Percentiles rank a stretch among this genome's conserved stretches.
phyloP scores from a whole-genome alignment of 768 basidiomycete species.

The Lactifluus piperatus region DNA sequence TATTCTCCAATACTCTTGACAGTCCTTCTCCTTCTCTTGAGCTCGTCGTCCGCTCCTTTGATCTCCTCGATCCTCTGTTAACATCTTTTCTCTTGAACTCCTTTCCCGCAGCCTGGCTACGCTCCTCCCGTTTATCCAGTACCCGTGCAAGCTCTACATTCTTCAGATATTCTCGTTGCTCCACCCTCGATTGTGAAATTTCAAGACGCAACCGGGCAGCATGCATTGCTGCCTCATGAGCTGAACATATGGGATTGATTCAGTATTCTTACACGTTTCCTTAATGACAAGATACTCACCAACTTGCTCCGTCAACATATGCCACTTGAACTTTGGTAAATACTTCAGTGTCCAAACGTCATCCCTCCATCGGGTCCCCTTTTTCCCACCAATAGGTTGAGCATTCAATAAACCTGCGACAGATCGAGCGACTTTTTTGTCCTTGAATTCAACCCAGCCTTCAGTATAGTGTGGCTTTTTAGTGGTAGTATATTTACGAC shows the following conservation, averaged over 20 bases:
- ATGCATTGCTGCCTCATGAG: constrained; percentile 87
- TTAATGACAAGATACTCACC: constrained; percentile 45
- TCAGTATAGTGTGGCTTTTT: constrained; percentile 87
- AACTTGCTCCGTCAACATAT: constrained; percentile 97
- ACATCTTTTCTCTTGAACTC: constrained; percentile 23
- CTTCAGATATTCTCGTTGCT: constrained; percentile 87
- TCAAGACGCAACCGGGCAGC: constrained; percentile 86
- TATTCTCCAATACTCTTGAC: constrained; percentile 18
- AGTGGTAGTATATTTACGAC: constrained; percentile 72
- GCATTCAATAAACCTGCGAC: constrained; percentile 96
- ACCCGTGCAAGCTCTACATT: constrained; percentile 91
- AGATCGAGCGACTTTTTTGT: constrained; percentile 83
- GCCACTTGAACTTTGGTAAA: constrained; percentile 95
- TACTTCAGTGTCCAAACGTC: constrained; percentile 99
- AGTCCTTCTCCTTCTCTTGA: background rate
- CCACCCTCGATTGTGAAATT: constrained; percentile 75
- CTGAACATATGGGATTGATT: constrained; percentile 33
- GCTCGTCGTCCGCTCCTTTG: background rate
- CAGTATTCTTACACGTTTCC: background rate
- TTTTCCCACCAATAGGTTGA: constrained; percentile 89
- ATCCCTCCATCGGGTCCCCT: constrained; percentile 84
- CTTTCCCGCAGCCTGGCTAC: constrained; percentile 30
- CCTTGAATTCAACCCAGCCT: constrained; percentile 97
- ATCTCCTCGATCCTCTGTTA: background rate
- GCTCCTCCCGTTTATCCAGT: constrained; percentile 66